phyloP scores from a whole-genome alignment of 331 rosid species.

The Prunus yedoensis region DNA sequence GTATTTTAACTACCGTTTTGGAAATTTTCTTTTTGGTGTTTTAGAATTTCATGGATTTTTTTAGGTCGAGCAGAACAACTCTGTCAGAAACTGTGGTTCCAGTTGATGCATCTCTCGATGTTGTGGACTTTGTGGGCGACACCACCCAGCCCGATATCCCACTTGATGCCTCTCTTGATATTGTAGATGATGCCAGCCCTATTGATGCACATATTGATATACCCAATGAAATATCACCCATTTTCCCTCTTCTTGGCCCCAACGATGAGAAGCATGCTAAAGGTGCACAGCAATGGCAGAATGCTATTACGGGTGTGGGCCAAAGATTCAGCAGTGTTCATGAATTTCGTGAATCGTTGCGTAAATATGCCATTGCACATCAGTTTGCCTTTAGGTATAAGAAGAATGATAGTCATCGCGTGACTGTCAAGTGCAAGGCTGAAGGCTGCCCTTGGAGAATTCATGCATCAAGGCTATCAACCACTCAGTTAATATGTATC shows the following conservation, averaged over 20 bases:
- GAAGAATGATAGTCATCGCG: conserved; percentile 97
- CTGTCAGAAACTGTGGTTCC: conserved; percentile 80
- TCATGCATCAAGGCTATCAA: conserved; percentile 93
- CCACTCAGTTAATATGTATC: conserved; percentile 85
- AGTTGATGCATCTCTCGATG: conserved; percentile 38
- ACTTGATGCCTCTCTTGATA: conserved; percentile 43
- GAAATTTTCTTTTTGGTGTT: conserved; percentile 16
- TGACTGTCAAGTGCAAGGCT: conserved; percentile 95
- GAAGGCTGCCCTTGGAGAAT: conserved; percentile 99
- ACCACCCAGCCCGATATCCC: conserved; percentile 36
- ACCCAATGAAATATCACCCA: conserved; percentile 41
- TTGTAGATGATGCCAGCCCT: conserved; percentile 49
- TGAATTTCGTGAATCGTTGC: conserved; percentile 87
- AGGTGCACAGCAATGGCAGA: conserved; percentile 92
- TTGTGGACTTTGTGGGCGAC: conserved; percentile 39
- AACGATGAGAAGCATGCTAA: conserved; percentile 62
- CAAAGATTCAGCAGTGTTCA: conserved; percentile 84
- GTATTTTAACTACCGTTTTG: conserved; percentile 12
- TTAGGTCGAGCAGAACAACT: conserved; percentile 97
- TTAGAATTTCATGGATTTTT: conserved; percentile 26
- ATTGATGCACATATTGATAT: conserved; percentile 45
- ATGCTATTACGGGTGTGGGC: conserved; percentile 85
- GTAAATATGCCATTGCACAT: conserved; percentile 94
- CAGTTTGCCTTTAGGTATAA: conserved; percentile 92
- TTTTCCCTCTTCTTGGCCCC: conserved; percentile 36